phyloP scores from a whole-genome alignment of 371 early-diverging fungal genomes.

The Saksenaea oblongispora region DNA sequence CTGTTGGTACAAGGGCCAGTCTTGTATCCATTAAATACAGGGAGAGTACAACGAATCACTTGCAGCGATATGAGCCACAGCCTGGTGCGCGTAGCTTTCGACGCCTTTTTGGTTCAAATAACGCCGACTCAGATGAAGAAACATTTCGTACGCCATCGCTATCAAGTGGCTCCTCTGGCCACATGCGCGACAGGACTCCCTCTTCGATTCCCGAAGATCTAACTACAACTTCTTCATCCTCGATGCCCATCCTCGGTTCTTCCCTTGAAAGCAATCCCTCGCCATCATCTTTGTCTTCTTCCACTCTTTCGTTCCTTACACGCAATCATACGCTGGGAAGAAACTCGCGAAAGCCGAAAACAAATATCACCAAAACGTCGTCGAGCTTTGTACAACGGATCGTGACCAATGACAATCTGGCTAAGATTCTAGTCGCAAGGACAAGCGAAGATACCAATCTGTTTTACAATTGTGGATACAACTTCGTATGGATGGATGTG shows the following conservation, averaged over 20 bases:
- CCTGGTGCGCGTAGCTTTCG: conserved; percentile 42
- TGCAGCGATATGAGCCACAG: conserved; percentile 45
- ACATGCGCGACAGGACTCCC: conserved; percentile 13
- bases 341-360: conserved; percentile 47
- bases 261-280: conserved; percentile 16
- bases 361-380: conserved; percentile 64
- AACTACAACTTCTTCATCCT: background rate
- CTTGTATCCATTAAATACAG: conserved; percentile 66
- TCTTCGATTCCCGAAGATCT: conserved; percentile 21
- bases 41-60: conserved; percentile 29
- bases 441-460: conserved; percentile 74
- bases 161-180: conserved; percentile 31
- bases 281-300: conserved; percentile 8
- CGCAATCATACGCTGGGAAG: conserved; percentile 24
- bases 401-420: conserved; percentile 79
- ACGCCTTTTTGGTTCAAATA: conserved; percentile 20
- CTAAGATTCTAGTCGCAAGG: conserved; percentile 73
- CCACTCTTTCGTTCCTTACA: conserved; percentile 35
- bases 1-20: conserved; percentile 55
- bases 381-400: conserved; percentile 84
- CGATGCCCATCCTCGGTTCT: conserved; percentile 21
- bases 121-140: conserved; percentile 24
- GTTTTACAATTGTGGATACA: conserved; percentile 81
- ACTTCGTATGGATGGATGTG: conserved; percentile 82
- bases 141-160: conserved; percentile 26